Evolutionary conservation across 2,329 filamentous ascomycete species (phyloP).

Genomic region (Colletotrichum endophyticum): DNA sequence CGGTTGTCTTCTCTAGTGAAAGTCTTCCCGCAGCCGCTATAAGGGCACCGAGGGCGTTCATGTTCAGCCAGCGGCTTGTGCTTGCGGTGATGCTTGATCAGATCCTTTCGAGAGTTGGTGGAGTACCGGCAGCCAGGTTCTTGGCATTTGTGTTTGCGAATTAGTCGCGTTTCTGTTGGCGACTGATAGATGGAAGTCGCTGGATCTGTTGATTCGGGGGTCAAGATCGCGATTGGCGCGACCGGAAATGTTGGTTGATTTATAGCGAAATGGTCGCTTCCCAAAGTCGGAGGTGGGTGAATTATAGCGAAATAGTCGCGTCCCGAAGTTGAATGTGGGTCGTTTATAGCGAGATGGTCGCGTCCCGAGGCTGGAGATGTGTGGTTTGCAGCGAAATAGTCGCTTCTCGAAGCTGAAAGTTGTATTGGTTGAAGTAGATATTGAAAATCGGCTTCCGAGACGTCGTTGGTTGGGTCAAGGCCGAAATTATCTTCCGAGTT

Average conservation of each 20-base stretch:
- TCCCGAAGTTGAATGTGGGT: background rate
- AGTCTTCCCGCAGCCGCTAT: background rate
- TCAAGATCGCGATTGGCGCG: background rate
- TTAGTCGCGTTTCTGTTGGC: background rate
- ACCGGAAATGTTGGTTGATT: rapidly evolving
- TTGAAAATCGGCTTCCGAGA: background rate
- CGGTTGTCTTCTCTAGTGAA: background rate
- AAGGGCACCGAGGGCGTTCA: background rate
- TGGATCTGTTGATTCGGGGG: background rate
- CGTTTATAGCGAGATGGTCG: background rate
- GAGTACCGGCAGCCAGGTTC: background rate
- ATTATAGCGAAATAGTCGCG: background rate
- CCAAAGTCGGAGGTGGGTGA: background rate
- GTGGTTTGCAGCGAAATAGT: background rate
- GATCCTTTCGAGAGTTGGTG: background rate
- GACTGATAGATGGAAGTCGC: background rate
- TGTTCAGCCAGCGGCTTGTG: background rate
- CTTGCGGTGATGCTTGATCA: background rate
- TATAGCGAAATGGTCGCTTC: background rate
- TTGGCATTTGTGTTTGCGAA: background rate
- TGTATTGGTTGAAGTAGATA: background rate
- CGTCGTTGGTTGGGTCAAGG: background rate
- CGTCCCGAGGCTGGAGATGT: background rate
- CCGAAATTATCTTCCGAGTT: background rate
- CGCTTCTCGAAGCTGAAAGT: background rate